phyloP scores from a whole-genome alignment of 106 monocot species.

The Dactylorhiza incarnata region DNA sequence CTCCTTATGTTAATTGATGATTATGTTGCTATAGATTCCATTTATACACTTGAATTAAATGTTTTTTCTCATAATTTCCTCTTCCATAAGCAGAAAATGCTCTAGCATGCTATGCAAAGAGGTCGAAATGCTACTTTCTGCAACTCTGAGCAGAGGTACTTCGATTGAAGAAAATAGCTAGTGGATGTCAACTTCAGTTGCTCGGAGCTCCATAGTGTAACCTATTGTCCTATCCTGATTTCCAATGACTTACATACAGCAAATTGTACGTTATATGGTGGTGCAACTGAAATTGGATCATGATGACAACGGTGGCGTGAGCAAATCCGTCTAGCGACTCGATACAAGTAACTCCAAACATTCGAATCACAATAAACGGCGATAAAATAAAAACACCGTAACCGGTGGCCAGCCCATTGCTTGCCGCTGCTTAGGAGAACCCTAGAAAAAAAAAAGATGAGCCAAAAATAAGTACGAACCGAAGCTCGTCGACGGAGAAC shows the following conservation, averaged over 20 bases:
- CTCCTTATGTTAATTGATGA: neutral
- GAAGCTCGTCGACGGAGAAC: slow-evolving; percentile 89
- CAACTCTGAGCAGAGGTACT: no score
- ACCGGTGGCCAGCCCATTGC: neutral
- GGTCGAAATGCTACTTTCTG: neutral
- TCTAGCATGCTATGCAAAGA: neutral
- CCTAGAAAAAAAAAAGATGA: neutral
- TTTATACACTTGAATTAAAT: neutral
- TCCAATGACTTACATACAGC: neutral
- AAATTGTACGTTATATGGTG: neutral
- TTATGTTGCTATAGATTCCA: neutral
- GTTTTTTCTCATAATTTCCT: neutral
- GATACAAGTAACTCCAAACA: neutral
- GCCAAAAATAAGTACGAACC: slow-evolving; percentile 24
- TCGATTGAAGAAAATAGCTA: neutral
- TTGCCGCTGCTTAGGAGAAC: neutral
- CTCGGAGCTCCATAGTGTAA: neutral
- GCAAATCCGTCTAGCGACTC: neutral
- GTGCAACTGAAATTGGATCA: neutral
- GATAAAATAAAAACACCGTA: neutral
- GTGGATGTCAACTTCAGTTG: neutral
- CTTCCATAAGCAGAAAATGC: neutral
- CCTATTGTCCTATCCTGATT: neutral
- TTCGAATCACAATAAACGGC: neutral
- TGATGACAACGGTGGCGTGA: neutral